A percentile compares a stretch with the other conserved stretches of the same genome.
Evolutionary conservation across 2,329 filamentous ascomycete genomes (phyloP).

Genomic region (Monilinia polystroma): DNA sequence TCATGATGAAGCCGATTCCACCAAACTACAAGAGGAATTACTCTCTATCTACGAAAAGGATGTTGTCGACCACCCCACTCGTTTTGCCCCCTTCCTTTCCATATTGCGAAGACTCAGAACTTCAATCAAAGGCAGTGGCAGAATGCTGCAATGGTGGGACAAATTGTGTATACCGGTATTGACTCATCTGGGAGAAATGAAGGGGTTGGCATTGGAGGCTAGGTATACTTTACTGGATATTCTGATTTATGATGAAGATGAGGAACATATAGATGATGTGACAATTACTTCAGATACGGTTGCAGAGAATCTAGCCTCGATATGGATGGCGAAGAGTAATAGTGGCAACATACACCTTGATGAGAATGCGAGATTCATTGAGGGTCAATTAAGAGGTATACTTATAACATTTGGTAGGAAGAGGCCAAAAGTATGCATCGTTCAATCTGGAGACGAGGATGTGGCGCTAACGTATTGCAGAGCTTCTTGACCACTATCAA

Average conservation of each 20-base stretch:
- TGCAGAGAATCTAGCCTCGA: slow-evolving; percentile 54
- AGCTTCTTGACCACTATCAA: slow-evolving; percentile 67
- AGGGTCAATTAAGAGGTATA: slow-evolving; percentile 47
- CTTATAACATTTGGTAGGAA: slow-evolving; percentile 56
- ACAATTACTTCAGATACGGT: slow-evolving; percentile 50
- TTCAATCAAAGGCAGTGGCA: slow-evolving; percentile 60
- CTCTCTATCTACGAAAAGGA: slow-evolving; percentile 63
- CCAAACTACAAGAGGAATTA: slow-evolving; percentile 72
- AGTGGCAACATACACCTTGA: slow-evolving; percentile 44
- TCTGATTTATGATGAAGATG: slow-evolving; percentile 60
- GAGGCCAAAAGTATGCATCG: slow-evolving; percentile 55
- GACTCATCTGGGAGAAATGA: slow-evolving; percentile 59
- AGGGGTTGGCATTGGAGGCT: slow-evolving; percentile 62
- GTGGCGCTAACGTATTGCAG: slow-evolving; percentile 43
- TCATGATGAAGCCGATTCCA: slow-evolving; percentile 66
- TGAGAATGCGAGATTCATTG: slow-evolving; percentile 48
- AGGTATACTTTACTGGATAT: slow-evolving; percentile 64
- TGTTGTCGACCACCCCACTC: slow-evolving; percentile 55
- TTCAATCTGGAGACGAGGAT: slow-evolving; percentile 19
- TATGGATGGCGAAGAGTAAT: slow-evolving; percentile 54
- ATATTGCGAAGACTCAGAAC: slow-evolving; percentile 64
- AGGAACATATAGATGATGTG: slow-evolving; percentile 50
- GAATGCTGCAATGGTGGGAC: slow-evolving; percentile 72
- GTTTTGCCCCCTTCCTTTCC: slow-evolving; percentile 66
- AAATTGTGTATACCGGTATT: slow-evolving; percentile 57